Base-by-base conservation (phyloP, 768 basidiomycete species). In the Pleurotus tuber-regium region DNA sequence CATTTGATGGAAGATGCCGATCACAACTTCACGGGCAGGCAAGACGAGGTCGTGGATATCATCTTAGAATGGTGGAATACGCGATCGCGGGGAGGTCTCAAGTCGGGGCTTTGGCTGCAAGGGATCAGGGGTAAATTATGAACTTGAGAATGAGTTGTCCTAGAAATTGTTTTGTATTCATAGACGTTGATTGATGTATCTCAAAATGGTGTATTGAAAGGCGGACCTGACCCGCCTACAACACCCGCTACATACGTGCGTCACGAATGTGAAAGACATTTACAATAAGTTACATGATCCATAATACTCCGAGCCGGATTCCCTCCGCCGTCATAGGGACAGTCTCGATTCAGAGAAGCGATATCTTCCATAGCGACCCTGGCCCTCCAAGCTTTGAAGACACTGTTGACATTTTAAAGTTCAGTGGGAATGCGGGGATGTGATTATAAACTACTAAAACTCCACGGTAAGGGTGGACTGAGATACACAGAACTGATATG, bases 21-120 rank as follows among this genome's bases (percentile, higher is more conserved):
- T 68, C 90, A 92, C 61, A 92, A 91, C 66, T 87, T 84, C 59
- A 82, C 80, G 19, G 82, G 84, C 19, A 76, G 78, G 50, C 79
- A 81, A 55, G 85, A 87, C 50, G 80, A 87, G 44, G 74, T 92
- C 11, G 81, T 87, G 16, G 78, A 79, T 29, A 73, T 75, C 25
- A 82, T 92, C 49, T 65, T 89, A 23, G 79, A 80, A 31, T 92
- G 89, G 89, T 82, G 78, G 76, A 68, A 72, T 16, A 64, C 69
- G 33, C 71, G 75, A 28, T 59, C 73, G 51, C 66, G 66, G n/a
- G 71, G 76, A 6, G 67, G 70, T 39, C 63, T 89, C 40, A 72
- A 65, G 54, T 82, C 86, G 16, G 87, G 87, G 1, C 65, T 90
- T 18, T 89, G 85, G 77, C 68, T 76, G 55, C 76, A 81, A 21